Base-by-base conservation (phyloP, 768 basidiomycete species). In the Leccinum disarticulatum region DNA sequence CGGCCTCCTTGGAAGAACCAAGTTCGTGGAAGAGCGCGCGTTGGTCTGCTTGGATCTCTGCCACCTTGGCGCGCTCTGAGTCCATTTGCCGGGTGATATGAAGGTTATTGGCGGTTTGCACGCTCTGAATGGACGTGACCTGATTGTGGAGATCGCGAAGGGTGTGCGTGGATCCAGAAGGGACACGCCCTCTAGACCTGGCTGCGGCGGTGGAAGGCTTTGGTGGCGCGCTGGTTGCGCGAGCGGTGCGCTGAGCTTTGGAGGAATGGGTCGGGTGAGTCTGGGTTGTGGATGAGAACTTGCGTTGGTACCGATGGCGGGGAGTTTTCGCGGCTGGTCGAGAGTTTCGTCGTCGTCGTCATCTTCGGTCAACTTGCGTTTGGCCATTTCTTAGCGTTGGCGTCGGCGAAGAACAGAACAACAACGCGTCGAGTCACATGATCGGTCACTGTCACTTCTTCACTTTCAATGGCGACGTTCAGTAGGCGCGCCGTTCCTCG, bases 201-300 rank as follows among this genome's bases (percentile, higher is more conserved):
- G 71, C 60, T 19, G 69, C 70, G 8, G 59, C 65, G 10, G 57
- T 48, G 0, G 64, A 61, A 52, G 71, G 76, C 22, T 77, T 79
- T 2, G 88, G 87, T 7, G 89, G 88, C 2, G 88, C 87, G 64
- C 87, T 91, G 0, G 83, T 87, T 4, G 88, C 87, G 50, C 89
- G 79, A 13, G 76, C 0, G 75, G 68, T 9, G 52, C 3, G 14
- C 74, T 75, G 31, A 85, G 60, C 6, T 71, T 70, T 2, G 86
- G 85, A 51, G 84, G 78, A 41, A 76, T 72, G 6, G 83, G 82
- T 64, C 73, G 77, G 13, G 83, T 84, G 33, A 82, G 77, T 31
- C 83, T 83, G 33, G 63, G 82, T 28, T 83, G 77, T 19, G 86
- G 84, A 61, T 80, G 76, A 70, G 51, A 78, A 67, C 60, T 80